Base-by-base conservation (phyloP, 352 stramenopile species). In the Elongisporangium undulatum region DNA sequence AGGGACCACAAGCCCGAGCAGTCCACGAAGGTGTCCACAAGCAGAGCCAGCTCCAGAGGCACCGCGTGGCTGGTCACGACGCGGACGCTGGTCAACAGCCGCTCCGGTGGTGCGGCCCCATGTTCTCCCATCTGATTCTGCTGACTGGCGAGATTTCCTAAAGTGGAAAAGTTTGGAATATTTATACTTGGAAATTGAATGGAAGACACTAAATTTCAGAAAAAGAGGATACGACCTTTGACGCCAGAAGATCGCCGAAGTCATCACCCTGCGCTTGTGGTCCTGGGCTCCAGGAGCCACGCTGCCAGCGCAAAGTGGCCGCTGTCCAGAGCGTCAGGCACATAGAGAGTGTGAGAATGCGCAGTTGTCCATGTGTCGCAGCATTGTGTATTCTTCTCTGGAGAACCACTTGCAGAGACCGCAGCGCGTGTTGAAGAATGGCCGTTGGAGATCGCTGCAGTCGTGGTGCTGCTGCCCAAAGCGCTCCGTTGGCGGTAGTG, bases 361-460 rank as follows among this genome's bases (percentile, higher is more conserved):
- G 3, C 24, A 34, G 7, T 34, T 34, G 24, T 3, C 24, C 24
- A 7, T 34, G 24, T 3, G 3, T 34, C 3, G 24, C 24, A 34
- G 24, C 24, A 34, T 7, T 8, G 24, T 34, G 24, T 7, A 34
- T 34, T 34, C 24, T 34, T 34, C 3, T 3, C 24, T 7, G 24
- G 24, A 34, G 24, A 34, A 34, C 24, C 3, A 34, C 24, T 34
- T 34, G 24, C 3, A 34, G 3, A 3, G 24, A 7, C 7, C 24
- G 24, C 24, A 3, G 24, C 7, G 24, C 24, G 24, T 34, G 24
- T 8, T 8, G 22, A 79, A 61, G 53, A 51, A 41, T 82, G 70
- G 13, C 68, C 65, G 50, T 68, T 69, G 51, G 59, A 66, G 53
- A 82, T 74, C 0, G 73, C 73, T 51, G 75, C 24, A 34, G 24